Evolutionary conservation across 306 rosid genomes (phyloP), one percentile per base, ranked within the genome.

Genomic region (Carpinus viminea): DNA sequence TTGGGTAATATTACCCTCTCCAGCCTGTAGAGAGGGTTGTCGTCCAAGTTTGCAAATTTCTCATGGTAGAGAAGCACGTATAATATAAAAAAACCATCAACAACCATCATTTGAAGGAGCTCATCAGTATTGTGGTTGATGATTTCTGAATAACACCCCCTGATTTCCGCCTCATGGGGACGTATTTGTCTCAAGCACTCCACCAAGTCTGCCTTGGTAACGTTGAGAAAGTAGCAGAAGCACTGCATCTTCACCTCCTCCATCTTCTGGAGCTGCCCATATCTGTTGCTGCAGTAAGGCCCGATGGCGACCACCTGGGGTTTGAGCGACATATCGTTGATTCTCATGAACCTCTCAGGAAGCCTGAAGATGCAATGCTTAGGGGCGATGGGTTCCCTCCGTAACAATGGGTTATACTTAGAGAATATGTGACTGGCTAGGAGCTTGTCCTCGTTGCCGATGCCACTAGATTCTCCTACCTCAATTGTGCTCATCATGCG

Each of bases 221-320:
- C 5, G 89, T 70, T 45, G 48, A 45, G 9, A 5, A 9, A 45
- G 10, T 45, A 45, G 55, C 78, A 82, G 4, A 92, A 79, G 46
- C 89, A 90, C 1, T 77, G 84, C 88, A 88, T 85, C 54, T 93
- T 91, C 75, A 86, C 91, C 56, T 88, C 93, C 28, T 93, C 89
- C 41, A 85, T 87, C 90, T 89, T 87, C 73, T 74, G 79, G 61
- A 90, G 74, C 1, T 84, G 78, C 34, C 34, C 3, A 0, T 88
- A 54, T 24, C 85, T 83, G 62, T 72, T 75, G 10, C 54, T 82
- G 86, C 89, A 84, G 82, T 77, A 91, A 1, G 98, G 94, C 0
- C 98, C 98, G 26, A 91, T 87, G 38, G 98, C 89, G 26, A 87
- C 91, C 17, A 88, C 83, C 0, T 86, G 90, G 31, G 97, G 98